phyloP scores from a whole-genome alignment of 2,329 filamentous ascomycete species.

The Trichoderma sp. region DNA sequence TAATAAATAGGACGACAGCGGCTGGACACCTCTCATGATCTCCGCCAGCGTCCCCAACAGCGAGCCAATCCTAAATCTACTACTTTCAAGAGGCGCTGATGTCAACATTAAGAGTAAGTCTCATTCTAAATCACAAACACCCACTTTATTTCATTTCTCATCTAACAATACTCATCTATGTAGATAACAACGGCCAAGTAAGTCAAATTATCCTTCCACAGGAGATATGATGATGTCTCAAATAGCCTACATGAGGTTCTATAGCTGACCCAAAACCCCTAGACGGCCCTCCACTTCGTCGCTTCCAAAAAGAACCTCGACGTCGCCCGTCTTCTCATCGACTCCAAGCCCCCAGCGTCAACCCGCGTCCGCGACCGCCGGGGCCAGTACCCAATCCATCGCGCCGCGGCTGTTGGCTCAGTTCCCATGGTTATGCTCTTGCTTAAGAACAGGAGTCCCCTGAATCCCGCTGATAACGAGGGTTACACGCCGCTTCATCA shows the following conservation, averaged over 20 bases:
- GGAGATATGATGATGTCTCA: too few species aligned
- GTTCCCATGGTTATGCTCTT: conserved; percentile 82
- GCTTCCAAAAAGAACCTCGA: conserved; percentile 88
- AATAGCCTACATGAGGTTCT: too few species aligned
- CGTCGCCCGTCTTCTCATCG: conserved; percentile 72
- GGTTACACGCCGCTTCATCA: conserved; percentile 92
- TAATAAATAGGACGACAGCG: conserved; percentile 64
- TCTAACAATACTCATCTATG: neutral
- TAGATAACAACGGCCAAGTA: conserved; percentile 68
- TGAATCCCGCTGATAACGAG: conserved; percentile 78
- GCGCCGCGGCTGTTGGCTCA: conserved; percentile 85
- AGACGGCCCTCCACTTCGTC: conserved; percentile 89
- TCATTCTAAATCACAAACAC: neutral
- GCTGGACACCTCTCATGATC: conserved; percentile 86
- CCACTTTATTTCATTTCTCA: neutral
- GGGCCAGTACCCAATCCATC: conserved; percentile 86
- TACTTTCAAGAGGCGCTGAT: conserved; percentile 69
- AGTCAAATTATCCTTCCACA: too few species aligned
- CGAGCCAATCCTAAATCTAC: conserved; percentile 64
- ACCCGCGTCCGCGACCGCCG: conserved; percentile 79
- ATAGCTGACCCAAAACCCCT: too few species aligned
- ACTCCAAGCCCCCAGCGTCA: conserved; percentile 66
- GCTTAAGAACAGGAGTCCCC: conserved; percentile 71
- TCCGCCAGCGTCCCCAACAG: conserved; percentile 71
- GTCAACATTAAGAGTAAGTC: conserved; percentile 67